Percentiles rank a stretch among this genome's conserved stretches.
These are phyloP conservation scores for Sonneratia caseolaris DNA, from an alignment of 345 rosid species.

Conservation along the genomic window DNA sequence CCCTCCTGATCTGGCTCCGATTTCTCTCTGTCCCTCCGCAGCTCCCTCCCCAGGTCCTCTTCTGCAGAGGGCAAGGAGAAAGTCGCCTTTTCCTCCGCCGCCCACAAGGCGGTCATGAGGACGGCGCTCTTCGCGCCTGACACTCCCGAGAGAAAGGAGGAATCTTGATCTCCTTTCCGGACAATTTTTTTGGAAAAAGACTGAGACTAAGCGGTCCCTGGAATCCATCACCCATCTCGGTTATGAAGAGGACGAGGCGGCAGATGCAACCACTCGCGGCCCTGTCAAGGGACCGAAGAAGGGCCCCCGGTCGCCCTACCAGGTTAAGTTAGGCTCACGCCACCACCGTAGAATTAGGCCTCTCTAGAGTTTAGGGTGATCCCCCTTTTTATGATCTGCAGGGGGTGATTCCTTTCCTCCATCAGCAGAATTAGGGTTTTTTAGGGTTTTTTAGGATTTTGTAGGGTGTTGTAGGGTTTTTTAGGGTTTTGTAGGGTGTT, in stretches of 20 bases:
- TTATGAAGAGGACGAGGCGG: constrained; percentile 34
- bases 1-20: constrained; percentile 93
- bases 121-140: constrained; percentile 67
- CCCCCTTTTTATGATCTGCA: too few relatives aligned
- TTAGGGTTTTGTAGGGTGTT: too few relatives aligned
- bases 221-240: constrained; percentile 59
- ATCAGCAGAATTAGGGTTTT: too few relatives aligned
- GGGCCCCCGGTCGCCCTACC: constrained; percentile 76
- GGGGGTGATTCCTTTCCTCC: too few relatives aligned
- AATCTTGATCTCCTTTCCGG: constrained; percentile 18
- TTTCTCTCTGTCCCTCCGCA: constrained; percentile 58
- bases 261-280: constrained; percentile 32
- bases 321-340: constrained; percentile 29
- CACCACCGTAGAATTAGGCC: background rate
- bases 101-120: constrained; percentile 56
- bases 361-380: too few relatives aligned
- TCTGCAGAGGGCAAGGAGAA: constrained; percentile 55
- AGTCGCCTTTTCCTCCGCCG: constrained; percentile 27
- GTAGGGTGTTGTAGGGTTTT: too few relatives aligned
- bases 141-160: constrained; percentile 72
- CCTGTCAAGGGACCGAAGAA: constrained; percentile 32
- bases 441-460: too few relatives aligned
- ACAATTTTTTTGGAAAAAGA: constrained; percentile 77
- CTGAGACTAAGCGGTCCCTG: constrained; percentile 65
- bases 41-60: background rate